Percentiles rank a stretch among this genome's conserved stretches.
These are phyloP conservation scores for Selenicereus undatus DNA, from an alignment of 148 eudicot genomes.

Conservation along the genomic window DNA sequence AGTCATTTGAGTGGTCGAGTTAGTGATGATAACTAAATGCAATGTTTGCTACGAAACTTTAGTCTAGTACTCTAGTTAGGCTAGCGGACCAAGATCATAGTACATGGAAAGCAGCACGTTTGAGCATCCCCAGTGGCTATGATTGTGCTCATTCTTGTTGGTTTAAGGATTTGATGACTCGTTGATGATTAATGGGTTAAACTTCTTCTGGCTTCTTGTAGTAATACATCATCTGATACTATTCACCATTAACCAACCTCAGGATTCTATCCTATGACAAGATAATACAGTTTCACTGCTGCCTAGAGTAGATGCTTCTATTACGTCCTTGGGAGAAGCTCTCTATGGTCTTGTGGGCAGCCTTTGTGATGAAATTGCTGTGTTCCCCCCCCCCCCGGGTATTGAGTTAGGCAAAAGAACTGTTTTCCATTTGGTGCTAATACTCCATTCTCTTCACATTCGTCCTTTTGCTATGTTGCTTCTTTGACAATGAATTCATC, in stretches of 20 bases:
- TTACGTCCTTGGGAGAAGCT: not conserved
- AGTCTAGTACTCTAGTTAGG: not conserved
- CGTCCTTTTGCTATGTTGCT: not conserved
- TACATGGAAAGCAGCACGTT: not conserved
- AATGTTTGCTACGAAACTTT: not conserved
- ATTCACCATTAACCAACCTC: too few relatives aligned
- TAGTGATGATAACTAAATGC: too few relatives aligned
- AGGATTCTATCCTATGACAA: too few relatives aligned
- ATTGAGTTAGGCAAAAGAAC: not conserved
- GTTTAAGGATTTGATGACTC: too few relatives aligned
- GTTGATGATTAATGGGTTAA: not conserved
- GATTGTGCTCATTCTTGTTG: too few relatives aligned
- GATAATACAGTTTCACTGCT: not conserved
- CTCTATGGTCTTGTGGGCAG: not conserved
- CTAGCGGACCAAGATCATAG: not conserved
- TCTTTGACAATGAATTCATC: not conserved
- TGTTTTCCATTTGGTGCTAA: not conserved
- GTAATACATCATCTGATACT: too few relatives aligned
- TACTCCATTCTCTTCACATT: not conserved
- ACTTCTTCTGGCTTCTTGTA: too few relatives aligned
- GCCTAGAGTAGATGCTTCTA: not conserved
- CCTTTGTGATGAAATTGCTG: not conserved
- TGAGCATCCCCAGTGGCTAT: too few relatives aligned
- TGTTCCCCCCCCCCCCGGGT: not conserved
- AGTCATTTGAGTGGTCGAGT: not conserved